A percentile compares a stretch with the other conserved stretches of the same genome.
Conservation (phyloP, 2,329 filamentous ascomycete species). For the Cercospora nicotianae region DNA sequence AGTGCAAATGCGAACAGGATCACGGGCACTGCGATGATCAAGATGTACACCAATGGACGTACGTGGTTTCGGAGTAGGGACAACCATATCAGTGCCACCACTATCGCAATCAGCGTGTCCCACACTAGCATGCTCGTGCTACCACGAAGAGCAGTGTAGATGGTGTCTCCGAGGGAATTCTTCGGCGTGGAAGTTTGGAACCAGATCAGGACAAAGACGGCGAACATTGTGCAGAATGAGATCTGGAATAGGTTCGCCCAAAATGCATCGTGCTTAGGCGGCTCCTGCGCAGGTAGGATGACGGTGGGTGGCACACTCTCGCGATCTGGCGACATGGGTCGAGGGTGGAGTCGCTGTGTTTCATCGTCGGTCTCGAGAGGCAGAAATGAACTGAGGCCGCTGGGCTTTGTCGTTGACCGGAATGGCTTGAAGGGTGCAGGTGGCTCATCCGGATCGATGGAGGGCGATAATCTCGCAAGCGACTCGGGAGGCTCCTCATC, state of each 20-base stretch:
- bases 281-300: slow-evolving; percentile 62
- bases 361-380: slow-evolving; percentile 56
- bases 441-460: slow-evolving; percentile 46
- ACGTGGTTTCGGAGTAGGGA: slow-evolving; percentile 85
- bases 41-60: slow-evolving; percentile 74
- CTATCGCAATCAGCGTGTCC: slow-evolving; percentile 85
- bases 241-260: slow-evolving; percentile 91
- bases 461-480: slow-evolving; percentile 40
- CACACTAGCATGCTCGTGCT: slow-evolving; percentile 88
- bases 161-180: slow-evolving; percentile 81
- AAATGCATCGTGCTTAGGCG: slow-evolving; percentile 82
- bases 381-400: slow-evolving; percentile 46
- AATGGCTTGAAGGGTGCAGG: slow-evolving; percentile 59
- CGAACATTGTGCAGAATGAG: slow-evolving; percentile 76
- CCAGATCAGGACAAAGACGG: slow-evolving; percentile 85
- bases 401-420: slow-evolving; percentile 44
- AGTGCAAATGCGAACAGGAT: slow-evolving; percentile 86
- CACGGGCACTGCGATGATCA: slow-evolving; percentile 80
- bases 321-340: slow-evolving; percentile 50
- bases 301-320: slow-evolving; percentile 60
- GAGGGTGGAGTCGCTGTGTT: slow-evolving; percentile 46
- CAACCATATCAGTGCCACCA: slow-evolving; percentile 89
- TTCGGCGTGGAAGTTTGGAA: slow-evolving; percentile 80
- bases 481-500: slow-evolving; percentile 45
- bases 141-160: slow-evolving; percentile 82